phyloP scores from a whole-genome alignment of 2,329 filamentous ascomycete species.

The Botrytis aclada region DNA sequence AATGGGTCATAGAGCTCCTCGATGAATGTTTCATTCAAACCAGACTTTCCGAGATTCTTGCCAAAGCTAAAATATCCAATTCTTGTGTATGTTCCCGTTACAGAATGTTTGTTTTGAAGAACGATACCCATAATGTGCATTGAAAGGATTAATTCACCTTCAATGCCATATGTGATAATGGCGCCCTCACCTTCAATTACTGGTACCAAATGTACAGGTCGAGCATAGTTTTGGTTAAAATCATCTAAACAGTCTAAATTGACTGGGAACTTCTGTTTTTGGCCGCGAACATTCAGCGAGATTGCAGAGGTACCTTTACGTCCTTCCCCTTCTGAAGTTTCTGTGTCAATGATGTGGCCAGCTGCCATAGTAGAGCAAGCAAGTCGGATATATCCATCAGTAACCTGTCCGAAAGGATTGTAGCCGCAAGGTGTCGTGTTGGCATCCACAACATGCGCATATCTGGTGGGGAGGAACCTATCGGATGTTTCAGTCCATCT shows the following conservation, averaged over 20 bases:
- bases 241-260: neutral
- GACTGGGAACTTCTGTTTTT: neutral
- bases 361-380: neutral
- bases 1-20: neutral
- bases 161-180: no score
- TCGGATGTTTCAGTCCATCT: accelerated
- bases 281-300: neutral
- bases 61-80: neutral
- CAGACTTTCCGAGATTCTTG: no score
- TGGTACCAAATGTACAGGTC: neutral
- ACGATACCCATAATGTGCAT: no score
- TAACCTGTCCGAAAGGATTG: neutral
- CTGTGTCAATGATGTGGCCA: neutral
- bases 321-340: neutral
- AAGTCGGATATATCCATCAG: neutral
- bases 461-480: neutral
- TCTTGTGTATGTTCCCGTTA: neutral
- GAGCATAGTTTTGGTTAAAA: accelerated
- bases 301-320: accelerated
- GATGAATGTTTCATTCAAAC: accelerated
- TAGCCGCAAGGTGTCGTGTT: neutral
- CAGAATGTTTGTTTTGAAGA: neutral
- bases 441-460: neutral
- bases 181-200: neutral
- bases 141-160: no score